Evolutionary conservation across 1,284 basidiomycete species (phyloP), one percentile per base, ranked within the genome.

Genomic region (Chalciporus piperatoides): DNA sequence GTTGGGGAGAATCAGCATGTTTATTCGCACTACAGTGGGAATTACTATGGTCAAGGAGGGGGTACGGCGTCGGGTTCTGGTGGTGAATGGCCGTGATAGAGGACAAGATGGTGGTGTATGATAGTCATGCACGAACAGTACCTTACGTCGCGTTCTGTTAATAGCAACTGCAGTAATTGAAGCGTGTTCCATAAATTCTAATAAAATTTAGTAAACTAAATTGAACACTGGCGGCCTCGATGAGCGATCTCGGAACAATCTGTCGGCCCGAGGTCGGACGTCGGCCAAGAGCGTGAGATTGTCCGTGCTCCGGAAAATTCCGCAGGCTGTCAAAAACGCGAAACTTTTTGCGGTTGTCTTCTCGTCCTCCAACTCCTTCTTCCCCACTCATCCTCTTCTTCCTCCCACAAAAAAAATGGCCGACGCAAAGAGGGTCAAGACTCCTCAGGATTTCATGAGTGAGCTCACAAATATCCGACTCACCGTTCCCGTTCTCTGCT

Each of bases 381-480:
- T 75, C 68, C 56, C 72, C 75, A 74, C 78, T 76, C 74, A 74
- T 71, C 70, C 69, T 69, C 64, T 66, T 69, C 64, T 66, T 58
- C 62, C 52, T 64, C 61, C 60, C 60, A 61, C 62, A 65, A 64
- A 65, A 76, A 81, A 80, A 82, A 91, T 90, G 88, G 77, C 84
- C 73, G 84, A 88, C 51, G 71, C 60, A 48, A 88, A 86, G 76
- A 89, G 74, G 80, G 74, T 72, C 73, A 92, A 92, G 78, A 71
- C 79, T 63, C 86, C 88, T 53, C 78, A 83, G 79, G 89, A 91
- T 12, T 92, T 92, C 73, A 80, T 83, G 56, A 69, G 84, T 86
- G 47, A 55, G 84, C 82, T 3, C 21, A 62, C 59, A 8, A 48
- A 46, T 46, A 44, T 19, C 36, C 30, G 12, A 40, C 11, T 6